Conservation (phyloP, 768 basidiomycete species). For the Clathrus columnatus region DNA sequence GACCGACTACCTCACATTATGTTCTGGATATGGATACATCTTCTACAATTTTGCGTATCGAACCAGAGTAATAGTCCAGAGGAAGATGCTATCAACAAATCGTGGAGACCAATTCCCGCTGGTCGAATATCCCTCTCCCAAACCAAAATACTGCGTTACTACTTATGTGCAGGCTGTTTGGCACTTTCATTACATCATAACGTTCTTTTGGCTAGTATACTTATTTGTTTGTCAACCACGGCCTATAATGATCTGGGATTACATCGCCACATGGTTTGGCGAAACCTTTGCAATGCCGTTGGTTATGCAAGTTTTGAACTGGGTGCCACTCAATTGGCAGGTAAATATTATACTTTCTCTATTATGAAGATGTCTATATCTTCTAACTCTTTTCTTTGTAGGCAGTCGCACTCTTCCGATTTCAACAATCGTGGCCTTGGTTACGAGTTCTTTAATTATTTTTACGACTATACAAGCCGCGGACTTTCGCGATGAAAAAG, state of each 20-base stretch:
- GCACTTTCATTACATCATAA: constrained; percentile 13
- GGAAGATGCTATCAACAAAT: constrained; percentile 25
- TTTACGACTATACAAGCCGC: constrained; percentile 30
- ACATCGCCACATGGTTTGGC: constrained; percentile 7
- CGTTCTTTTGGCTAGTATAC: constrained; percentile 8
- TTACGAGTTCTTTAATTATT: constrained; percentile 23
- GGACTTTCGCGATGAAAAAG: constrained; percentile 26
- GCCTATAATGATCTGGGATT: constrained; percentile 7
- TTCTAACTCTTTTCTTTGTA: neutral
- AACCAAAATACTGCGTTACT: constrained; percentile 5
- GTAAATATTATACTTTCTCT: neutral
- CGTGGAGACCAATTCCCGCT: constrained; percentile 25
- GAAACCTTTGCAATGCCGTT: constrained; percentile 7
- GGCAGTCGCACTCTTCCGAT: neutral
- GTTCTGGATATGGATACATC: constrained; percentile 26
- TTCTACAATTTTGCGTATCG: constrained; percentile 22
- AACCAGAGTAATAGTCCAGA: constrained; percentile 22
- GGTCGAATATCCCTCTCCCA: constrained; percentile 17
- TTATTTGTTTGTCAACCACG: constrained; percentile 3
- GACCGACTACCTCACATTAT: constrained; percentile 8
- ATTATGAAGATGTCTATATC: neutral
- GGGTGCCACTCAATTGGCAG: constrained; percentile 9
- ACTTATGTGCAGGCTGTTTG: constrained; percentile 19
- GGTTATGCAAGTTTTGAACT: constrained; percentile 9
- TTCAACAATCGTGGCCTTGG: constrained; percentile 15